These are phyloP conservation scores for Suillus variegatus DNA, from an alignment of 768 basidiomycete genomes.

Conservation along the genomic window DNA sequence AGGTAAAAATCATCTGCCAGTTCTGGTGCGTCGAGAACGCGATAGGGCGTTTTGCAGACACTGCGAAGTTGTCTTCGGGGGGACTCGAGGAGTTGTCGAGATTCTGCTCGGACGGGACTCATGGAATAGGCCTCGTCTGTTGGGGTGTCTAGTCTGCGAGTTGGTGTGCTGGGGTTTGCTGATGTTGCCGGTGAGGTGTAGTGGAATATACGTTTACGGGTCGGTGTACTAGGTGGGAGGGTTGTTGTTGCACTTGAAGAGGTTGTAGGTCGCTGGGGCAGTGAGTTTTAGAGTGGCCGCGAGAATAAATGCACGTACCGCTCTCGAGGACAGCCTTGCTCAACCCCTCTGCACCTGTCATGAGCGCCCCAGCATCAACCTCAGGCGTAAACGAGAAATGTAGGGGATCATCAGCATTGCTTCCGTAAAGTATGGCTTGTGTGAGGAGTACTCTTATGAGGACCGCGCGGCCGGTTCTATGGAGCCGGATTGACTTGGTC, in stretches of 20 bases:
- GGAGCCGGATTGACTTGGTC: too few species aligned
- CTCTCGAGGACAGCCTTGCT: too few species aligned
- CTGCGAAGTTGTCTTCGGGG: conserved; percentile 79
- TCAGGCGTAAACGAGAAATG: too few species aligned
- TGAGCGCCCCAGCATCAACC: too few species aligned
- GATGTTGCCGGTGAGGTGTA: conserved; percentile 64
- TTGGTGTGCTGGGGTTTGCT: conserved; percentile 54
- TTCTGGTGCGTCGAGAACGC: conserved; percentile 96
- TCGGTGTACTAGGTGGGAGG: conserved; percentile 45
- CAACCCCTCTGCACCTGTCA: too few species aligned
- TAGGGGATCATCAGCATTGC: too few species aligned
- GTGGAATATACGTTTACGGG: conserved; percentile 61
- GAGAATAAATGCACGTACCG: too few species aligned
- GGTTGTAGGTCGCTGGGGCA: conserved; percentile 51
- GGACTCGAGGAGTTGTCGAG: conserved; percentile 78
- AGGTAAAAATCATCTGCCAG: conserved; percentile 98
- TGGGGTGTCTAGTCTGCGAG: conserved; percentile 73
- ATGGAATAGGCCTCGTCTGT: conserved; percentile 88
- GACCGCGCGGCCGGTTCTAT: too few species aligned
- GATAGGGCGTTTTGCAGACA: conserved; percentile 94
- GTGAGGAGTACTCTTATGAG: too few species aligned
- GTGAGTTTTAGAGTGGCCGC: too few species aligned
- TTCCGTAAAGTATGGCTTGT: too few species aligned
- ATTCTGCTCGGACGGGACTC: conserved; percentile 85
- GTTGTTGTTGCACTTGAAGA: conserved; percentile 37